Evolutionary conservation across 345 rosid genomes (phyloP), one percentile per base, ranked within the genome.

Genomic region (Clarkia xantiana): DNA sequence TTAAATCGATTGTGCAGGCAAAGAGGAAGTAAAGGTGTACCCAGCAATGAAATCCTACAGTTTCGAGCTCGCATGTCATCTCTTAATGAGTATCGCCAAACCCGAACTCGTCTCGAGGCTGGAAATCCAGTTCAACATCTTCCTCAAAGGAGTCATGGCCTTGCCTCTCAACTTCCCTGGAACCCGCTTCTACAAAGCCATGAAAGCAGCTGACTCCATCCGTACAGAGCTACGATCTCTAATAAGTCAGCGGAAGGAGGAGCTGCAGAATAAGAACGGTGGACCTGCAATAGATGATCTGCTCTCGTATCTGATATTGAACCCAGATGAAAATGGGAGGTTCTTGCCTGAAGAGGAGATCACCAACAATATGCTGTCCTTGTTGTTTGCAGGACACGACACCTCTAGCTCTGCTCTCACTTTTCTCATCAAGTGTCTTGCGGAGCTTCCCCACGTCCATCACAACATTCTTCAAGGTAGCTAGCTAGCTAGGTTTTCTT

Each of bases 311-410:
- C n/a, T 65, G 64, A 47, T 65, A 19, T 45, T 44, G 41, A 45
- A 18, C 20, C 7, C 49, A 5, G 57, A 59, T 22, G 52, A 56
- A 18, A 44, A 40, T 18, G 69, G 69, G 10, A 60, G 17, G 40
- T 45, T 59, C 53, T 34, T 65, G 40, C 15, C 69, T 7, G 69
- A 59, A 16, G 18, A 16, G 5, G 64, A 65, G 52, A 49, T 65
- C 23, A 44, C 59, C 20, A 53, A 65, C 40, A 59, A 65, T 51
- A 51, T 55, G 18, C 20, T 65, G 4, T 13, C 22, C 10, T 2
- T 65, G 22, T 43, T 59, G 1, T 60, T 22, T 42, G 64, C 69
- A 4, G 18, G 64, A 23, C 60, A 58, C 9, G 64, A 47, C 16
- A 64, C 58, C 3, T 14, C 54, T 12, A 46, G 40, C 45, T 9